Percentiles rank a stretch among this genome's conserved stretches.
These are phyloP conservation scores for Penicillium glabrum DNA, from an alignment of 2,329 filamentous ascomycete genomes.

Conservation along the genomic window DNA sequence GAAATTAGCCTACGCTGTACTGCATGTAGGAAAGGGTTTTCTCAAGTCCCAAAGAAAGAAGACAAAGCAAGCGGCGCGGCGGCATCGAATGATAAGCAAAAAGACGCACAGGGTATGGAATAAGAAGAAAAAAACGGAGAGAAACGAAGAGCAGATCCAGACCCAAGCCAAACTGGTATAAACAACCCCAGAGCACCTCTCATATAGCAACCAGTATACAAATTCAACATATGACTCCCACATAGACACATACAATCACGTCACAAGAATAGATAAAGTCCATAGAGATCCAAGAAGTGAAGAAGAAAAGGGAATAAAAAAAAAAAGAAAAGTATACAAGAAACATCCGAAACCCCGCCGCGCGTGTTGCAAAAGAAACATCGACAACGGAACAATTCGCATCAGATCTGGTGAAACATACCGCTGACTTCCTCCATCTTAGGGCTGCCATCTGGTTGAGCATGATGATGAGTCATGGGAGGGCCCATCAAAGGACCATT, in stretches of 20 bases:
- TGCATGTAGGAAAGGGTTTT: slow-evolving; percentile 16
- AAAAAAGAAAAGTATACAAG: slow-evolving; percentile 5
- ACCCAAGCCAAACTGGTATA: slow-evolving; percentile 31
- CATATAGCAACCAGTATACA: slow-evolving; percentile 14
- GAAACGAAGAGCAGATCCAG: neutral
- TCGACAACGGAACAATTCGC: slow-evolving; percentile 16
- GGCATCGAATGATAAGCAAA: slow-evolving; percentile 19
- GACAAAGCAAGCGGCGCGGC: slow-evolving; percentile 16
- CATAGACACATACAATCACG: slow-evolving; percentile 16
- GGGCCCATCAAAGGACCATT: slow-evolving; percentile 67
- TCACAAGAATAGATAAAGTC: neutral
- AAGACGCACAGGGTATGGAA: slow-evolving; percentile 28
- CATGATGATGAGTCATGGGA: slow-evolving; percentile 71
- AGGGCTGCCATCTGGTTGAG: slow-evolving; percentile 66
- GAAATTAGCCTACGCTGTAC: slow-evolving; percentile 45
- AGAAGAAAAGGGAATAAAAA: neutral
- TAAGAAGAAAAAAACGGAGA: neutral
- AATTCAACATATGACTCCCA: slow-evolving; percentile 10
- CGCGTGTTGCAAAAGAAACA: slow-evolving; percentile 14
- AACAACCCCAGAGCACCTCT: slow-evolving; percentile 21
- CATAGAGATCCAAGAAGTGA: neutral
- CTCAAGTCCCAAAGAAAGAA: slow-evolving; percentile 16
- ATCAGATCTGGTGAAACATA: slow-evolving; percentile 97
- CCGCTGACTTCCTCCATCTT: slow-evolving; percentile 76
- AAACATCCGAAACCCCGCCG: slow-evolving; percentile 9